A percentile compares a stretch with the other conserved stretches of the same genome.
Evolutionary conservation across 2,329 filamentous ascomycete species (phyloP).

Genomic region (Botryotinia calthae): DNA sequence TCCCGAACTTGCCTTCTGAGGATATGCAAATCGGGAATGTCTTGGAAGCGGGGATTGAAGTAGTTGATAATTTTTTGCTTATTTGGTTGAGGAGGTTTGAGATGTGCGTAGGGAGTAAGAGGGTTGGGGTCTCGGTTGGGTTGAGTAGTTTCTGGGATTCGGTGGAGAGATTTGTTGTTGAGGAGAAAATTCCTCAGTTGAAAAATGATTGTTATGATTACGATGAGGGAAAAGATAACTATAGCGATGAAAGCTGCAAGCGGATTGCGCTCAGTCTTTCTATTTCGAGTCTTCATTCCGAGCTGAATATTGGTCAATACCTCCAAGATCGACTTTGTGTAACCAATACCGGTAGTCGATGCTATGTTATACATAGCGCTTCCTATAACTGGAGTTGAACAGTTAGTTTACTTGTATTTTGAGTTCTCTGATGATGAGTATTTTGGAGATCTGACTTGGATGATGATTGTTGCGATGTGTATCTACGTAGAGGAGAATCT

Average conservation of each 20-base stretch:
- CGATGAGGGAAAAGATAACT: neutral
- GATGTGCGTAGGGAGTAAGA: neutral
- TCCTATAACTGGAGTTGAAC: neutral
- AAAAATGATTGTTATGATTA: neutral
- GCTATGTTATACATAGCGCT: neutral
- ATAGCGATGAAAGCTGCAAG: neutral
- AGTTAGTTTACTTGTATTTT: neutral
- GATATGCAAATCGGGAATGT: neutral
- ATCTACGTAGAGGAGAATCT: neutral
- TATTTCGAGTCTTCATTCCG: neutral
- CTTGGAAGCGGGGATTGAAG: neutral
- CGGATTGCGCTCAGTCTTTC: neutral
- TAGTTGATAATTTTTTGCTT: neutral
- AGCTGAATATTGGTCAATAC: neutral
- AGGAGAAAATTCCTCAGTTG: neutral
- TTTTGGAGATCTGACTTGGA: neutral
- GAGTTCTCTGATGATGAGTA: neutral
- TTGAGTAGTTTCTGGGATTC: neutral
- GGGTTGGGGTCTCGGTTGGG: neutral
- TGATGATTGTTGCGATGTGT: neutral
- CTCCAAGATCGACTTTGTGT: neutral
- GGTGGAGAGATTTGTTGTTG: neutral
- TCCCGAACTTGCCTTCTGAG: neutral
- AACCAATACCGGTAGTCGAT: neutral
- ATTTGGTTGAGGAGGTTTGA: neutral